Percentiles rank a stretch among this genome's conserved stretches.
These are phyloP conservation scores for Stemphylium beticola DNA, from an alignment of 2,329 filamentous ascomycete species.

Conservation along the genomic window DNA sequence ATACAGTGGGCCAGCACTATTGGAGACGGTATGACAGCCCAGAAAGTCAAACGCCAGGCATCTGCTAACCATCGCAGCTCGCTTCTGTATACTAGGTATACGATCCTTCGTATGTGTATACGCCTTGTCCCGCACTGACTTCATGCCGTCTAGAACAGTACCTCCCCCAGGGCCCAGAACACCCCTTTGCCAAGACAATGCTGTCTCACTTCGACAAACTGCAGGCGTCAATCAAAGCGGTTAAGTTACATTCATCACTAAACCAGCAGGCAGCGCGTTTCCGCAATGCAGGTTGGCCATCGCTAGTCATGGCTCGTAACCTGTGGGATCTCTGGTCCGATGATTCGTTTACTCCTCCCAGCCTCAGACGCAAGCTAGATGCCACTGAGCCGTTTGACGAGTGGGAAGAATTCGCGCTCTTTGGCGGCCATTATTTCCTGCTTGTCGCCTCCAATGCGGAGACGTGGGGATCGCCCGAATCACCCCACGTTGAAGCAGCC, in stretches of 20 bases:
- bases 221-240: slow-evolving; percentile 76
- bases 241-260: slow-evolving; percentile 71
- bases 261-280: slow-evolving; percentile 74
- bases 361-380: slow-evolving; percentile 69
- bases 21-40: slow-evolving; percentile 63
- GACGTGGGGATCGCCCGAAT: slow-evolving; percentile 15
- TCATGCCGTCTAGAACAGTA: slow-evolving; percentile 68
- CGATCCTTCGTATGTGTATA: background rate
- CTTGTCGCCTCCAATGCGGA: slow-evolving; percentile 65
- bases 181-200: slow-evolving; percentile 90
- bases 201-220: slow-evolving; percentile 81
- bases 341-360: slow-evolving; percentile 65
- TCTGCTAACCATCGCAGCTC: slow-evolving; percentile 56
- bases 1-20: slow-evolving; percentile 79
- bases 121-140: slow-evolving; percentile 4
- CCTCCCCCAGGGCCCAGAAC: slow-evolving; percentile 74
- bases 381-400: slow-evolving; percentile 86
- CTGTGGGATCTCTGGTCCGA: slow-evolving; percentile 86
- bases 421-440: slow-evolving; percentile 83
- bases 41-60: background rate
- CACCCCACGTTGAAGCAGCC: slow-evolving; percentile 7
- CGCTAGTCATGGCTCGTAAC: slow-evolving; percentile 65
- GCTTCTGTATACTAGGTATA: slow-evolving; percentile 74
- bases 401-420: slow-evolving; percentile 92
- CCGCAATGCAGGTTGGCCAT: slow-evolving; percentile 68